Conservation (phyloP, 2,329 filamentous ascomycete genomes). For the Stemphylium vesicarium region DNA sequence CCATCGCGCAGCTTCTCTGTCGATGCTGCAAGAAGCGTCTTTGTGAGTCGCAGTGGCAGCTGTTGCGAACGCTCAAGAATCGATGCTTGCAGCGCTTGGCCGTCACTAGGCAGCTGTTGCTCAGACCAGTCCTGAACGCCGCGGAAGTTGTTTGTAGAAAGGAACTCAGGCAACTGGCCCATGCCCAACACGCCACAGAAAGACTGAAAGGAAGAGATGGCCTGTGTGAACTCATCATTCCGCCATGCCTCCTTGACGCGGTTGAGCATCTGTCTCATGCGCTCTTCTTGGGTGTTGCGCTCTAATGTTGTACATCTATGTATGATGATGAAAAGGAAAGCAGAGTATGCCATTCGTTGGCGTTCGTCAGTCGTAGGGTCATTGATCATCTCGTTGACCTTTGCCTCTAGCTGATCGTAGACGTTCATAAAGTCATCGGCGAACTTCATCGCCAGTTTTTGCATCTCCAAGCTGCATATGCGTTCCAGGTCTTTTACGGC, state of each 20-base stretch:
- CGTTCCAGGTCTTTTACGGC: constrained; percentile 87
- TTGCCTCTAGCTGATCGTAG: constrained; percentile 84
- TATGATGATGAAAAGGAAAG: constrained; percentile 92
- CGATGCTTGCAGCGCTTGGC: constrained; percentile 76
- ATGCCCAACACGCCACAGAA: constrained; percentile 84
- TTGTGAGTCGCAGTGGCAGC: constrained; percentile 84
- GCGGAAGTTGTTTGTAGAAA: constrained; percentile 74
- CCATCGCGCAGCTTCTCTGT: constrained; percentile 85
- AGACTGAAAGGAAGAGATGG: constrained; percentile 74
- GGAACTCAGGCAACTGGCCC: constrained; percentile 79
- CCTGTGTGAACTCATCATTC: constrained; percentile 68
- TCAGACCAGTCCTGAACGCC: constrained; percentile 83
- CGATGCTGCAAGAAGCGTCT: constrained; percentile 89
- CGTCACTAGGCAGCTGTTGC: constrained; percentile 77
- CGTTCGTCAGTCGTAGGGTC: constrained; percentile 79
- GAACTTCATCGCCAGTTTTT: constrained; percentile 87
- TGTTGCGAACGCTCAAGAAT: constrained; percentile 77
- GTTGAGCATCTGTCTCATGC: constrained; percentile 78
- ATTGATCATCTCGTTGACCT: constrained; percentile 79
- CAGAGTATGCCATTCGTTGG: constrained; percentile 82
- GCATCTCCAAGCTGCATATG: constrained; percentile 84
- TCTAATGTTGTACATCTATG: constrained; percentile 83
- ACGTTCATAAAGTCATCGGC: constrained; percentile 87
- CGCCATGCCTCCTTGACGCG: constrained; percentile 84
- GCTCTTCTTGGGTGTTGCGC: constrained; percentile 70